phyloP scores from a whole-genome alignment of 2,329 filamentous ascomycete genomes.

The Trichophaea hybrida region DNA sequence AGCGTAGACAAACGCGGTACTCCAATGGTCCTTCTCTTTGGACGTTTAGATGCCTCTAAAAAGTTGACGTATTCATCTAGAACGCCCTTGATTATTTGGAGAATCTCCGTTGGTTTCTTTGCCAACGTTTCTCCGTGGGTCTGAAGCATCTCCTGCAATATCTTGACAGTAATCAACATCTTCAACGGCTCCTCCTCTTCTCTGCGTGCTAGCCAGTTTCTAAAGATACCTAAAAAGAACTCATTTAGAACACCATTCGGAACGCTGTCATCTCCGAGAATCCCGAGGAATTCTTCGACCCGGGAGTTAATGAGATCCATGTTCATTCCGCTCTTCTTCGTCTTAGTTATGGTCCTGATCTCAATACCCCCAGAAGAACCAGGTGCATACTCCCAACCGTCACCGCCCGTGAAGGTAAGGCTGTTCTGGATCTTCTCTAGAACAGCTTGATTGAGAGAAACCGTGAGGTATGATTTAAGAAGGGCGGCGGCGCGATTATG shows the following conservation, averaged over 20 bases:
- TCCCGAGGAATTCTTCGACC: slow-evolving; percentile 36
- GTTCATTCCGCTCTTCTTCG: slow-evolving; percentile 4
- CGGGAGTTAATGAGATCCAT: slow-evolving; percentile 35
- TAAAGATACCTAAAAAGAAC: slow-evolving; percentile 47
- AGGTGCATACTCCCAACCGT: slow-evolving; percentile 20
- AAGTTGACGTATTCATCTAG: slow-evolving; percentile 37
- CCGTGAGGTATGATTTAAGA: slow-evolving; percentile 10
- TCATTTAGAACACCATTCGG: slow-evolving; percentile 42
- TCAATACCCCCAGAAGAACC: slow-evolving; percentile 38
- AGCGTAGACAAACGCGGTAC: slow-evolving; percentile 35
- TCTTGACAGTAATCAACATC: slow-evolving; percentile 43
- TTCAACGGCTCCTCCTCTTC: slow-evolving; percentile 23
- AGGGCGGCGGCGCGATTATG: slow-evolving; percentile 7
- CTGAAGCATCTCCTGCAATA: slow-evolving; percentile 52
- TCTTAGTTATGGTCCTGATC: slow-evolving; percentile 30
- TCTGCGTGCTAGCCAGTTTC: slow-evolving; percentile 40
- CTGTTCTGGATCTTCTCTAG: slow-evolving; percentile 19
- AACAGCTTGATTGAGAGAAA: background rate
- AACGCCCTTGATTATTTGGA: slow-evolving; percentile 49
- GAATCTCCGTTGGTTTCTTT: slow-evolving; percentile 47
- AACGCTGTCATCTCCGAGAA: slow-evolving; percentile 39
- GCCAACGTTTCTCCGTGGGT: slow-evolving; percentile 49
- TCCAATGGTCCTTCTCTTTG: slow-evolving; percentile 35
- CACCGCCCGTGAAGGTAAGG: slow-evolving; percentile 18
- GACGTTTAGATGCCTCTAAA: slow-evolving; percentile 32